These are phyloP conservation scores for Neonectria neomacrospora DNA, from an alignment of 2,329 filamentous ascomycete species.

Conservation along the genomic window DNA sequence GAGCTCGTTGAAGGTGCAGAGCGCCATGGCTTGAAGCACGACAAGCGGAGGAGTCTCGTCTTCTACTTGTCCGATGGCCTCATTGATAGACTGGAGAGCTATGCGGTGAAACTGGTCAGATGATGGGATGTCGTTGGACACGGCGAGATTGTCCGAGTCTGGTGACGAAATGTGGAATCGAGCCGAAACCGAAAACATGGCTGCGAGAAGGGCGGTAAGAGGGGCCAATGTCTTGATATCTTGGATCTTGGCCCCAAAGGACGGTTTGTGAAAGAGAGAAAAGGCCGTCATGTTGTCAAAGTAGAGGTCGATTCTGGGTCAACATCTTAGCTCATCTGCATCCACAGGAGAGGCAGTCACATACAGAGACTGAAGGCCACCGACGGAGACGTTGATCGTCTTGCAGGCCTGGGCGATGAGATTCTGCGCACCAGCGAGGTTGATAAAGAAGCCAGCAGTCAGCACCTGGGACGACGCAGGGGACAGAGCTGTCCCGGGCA, in stretches of 20 bases:
- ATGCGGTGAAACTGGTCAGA: conserved; percentile 18
- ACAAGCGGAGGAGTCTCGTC: background rate
- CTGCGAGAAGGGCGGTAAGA: background rate
- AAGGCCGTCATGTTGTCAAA: background rate
- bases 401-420: background rate
- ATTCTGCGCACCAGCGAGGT: background rate
- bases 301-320: too few species aligned
- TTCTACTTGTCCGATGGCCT: background rate
- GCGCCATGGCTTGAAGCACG: background rate
- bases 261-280: background rate
- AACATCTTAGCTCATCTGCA: too few species aligned
- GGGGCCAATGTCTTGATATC: background rate
- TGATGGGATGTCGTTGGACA: background rate
- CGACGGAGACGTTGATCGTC: background rate
- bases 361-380: background rate
- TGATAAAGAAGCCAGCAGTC: background rate
- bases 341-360: too few species aligned
- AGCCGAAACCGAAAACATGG: background rate
- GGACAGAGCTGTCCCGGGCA: too few species aligned
- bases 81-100: conserved; percentile 24
- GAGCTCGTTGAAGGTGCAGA: conserved; percentile 8
- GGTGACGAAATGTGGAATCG: too few species aligned
- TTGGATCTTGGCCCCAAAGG: background rate
- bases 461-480: too few species aligned
- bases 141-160: too few species aligned